Evolutionary conservation across 163 green algal genomes (phyloP), one percentile per base, ranked within the genome.

Genomic region (Picocystis sp.): DNA sequence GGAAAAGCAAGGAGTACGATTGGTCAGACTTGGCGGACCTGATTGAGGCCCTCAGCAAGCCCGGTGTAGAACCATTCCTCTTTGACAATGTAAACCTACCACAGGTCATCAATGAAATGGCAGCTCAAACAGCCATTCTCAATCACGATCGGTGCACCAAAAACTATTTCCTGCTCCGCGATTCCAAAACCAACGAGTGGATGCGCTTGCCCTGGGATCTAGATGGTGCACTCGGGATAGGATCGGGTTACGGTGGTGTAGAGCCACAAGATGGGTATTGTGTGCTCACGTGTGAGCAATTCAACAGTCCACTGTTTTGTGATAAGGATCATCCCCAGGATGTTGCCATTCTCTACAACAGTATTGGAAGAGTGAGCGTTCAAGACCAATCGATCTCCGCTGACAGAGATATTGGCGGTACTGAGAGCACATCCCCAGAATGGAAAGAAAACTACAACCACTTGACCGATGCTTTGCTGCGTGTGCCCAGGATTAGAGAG

Each of bases 211-310:
- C 60, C 11, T 63, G 53, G 53, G 60, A 67, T 35, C n/a, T 64
- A 15, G 60, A 67, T 43, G 58, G 53, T 23, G 21, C 33, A 22
- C 55, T 62, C 9, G 25, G 48, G 11, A 72, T 69, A 56, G 70
- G 81, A 58, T 76, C 80, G 47, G 73, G 70, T 0, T 65, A 86
- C n/a, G 69, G 69, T 5, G 82, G 82, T 2, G 29, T 38, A 19
- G 23, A 53, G 14, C 74, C 81, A 9, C 75, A 72, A 3, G 29
- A 67, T n/a, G 57, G 80, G 48, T 92, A 90, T 49, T 87, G 79
- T 61, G 71, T 84, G 3, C 63, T 87, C 53, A 78, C 72, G 0
- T 91, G 81, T 45, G 73, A 86, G 64, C 81, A 92, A 66, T 90
- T 79, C 76, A 88, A 83, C 69, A 72, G 46, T n/a, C 76, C 78